Evolutionary conservation across 2,329 filamentous ascomycete genomes (phyloP), one percentile per base, ranked within the genome.

Genomic region (Pseudopyrenochaeta lycopersici): DNA sequence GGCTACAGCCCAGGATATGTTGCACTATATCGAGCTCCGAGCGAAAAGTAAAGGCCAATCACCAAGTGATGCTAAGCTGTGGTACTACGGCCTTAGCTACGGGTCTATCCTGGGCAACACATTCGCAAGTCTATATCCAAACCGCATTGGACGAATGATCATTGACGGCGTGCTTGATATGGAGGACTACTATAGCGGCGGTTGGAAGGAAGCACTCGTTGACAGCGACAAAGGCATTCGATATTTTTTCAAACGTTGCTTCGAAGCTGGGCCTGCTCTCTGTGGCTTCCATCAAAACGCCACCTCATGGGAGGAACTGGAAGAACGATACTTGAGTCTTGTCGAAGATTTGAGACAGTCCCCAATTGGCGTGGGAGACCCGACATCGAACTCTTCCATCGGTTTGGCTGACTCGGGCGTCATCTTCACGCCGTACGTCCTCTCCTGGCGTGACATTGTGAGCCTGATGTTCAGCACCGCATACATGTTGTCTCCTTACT

Each of bases 151-250:
- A 17, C 68, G 77, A 21, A 71, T 80, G 58, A 67, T 81, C 11
- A 60, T 81, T 21, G 80, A 81, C 46, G 77, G 76, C 12, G 73
- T 79, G 9, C 59, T 76, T 1, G 73, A 80, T 40, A 61, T 70
- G 3, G 68, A 74, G 23, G 83, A 86, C 58, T 78, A 81, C 35
- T 83, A 84, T 45, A 67, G 64, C 18, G 77, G 76, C 1, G 36
- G 40, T 1, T 66, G 55, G 58, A 46, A 54, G 12, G 41, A 39
- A 23, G 76, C 80, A 46, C 63, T 85, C 6, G 74, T 74, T n/a
- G 82, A 87, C 60, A 80, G 82, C 12, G 85, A 88, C 65, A 76
- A 79, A 46, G 79, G 83, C 5, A 78, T 86, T 61, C 70, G 78
- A 1, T 79, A 74, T 15, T 87, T 88, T 52, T 85, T 82, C 61